Conservation (phyloP, 768 basidiomycete genomes). For the Tylopilus felleus region DNA sequence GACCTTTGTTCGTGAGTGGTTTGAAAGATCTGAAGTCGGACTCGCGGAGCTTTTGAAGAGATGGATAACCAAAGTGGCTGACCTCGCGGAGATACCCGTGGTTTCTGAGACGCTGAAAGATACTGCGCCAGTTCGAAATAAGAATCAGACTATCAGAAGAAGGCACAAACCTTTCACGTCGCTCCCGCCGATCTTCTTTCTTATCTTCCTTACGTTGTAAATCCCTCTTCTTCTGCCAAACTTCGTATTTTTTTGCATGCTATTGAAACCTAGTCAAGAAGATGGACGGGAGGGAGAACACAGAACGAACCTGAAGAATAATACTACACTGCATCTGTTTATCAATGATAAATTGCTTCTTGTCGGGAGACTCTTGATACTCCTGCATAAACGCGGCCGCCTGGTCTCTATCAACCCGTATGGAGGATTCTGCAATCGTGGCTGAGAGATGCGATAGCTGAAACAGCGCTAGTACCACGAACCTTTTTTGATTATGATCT, state of each 20-base stretch:
- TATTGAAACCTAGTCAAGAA: neutral
- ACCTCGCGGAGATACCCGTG: conserved; percentile 8
- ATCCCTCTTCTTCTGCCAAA: neutral
- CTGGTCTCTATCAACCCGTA: conserved; percentile 6
- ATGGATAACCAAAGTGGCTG: neutral
- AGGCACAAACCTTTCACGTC: neutral
- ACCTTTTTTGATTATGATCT: neutral
- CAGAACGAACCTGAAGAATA: neutral
- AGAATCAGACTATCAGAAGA: neutral
- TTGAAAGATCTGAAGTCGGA: conserved; percentile 2
- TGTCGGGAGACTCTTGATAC: conserved; percentile 1
- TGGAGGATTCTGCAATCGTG: no score
- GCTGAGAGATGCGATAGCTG: neutral
- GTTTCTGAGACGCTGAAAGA: conserved; percentile 5
- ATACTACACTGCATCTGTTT: neutral
- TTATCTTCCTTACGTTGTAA: neutral
- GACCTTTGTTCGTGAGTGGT: conserved; percentile 11
- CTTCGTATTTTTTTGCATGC: conserved; percentile 5
- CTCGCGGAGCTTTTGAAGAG: neutral
- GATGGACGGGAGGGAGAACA: neutral
- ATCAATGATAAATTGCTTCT: neutral
- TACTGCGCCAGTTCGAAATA: conserved; percentile 1
- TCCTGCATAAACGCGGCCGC: conserved; percentile 6
- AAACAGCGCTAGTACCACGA: neutral
- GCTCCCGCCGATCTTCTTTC: neutral